Conservation (phyloP, 352 stramenopile genomes). For the Phytophthora nicotianae region DNA sequence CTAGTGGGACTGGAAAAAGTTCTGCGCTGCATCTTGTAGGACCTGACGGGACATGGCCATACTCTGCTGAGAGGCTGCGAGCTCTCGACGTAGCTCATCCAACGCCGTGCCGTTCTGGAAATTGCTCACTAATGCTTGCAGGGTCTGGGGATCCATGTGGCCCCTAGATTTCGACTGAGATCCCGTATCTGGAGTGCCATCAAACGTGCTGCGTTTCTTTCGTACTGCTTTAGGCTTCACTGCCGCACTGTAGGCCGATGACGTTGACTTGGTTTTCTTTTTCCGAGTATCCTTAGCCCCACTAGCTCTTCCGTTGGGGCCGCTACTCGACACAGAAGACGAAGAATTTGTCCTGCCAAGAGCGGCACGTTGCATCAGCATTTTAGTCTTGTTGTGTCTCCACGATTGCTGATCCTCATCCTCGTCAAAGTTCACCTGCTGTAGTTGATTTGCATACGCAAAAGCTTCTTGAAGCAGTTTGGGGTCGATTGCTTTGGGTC, state of each 20-base stretch:
- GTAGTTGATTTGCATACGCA: conserved; percentile 67
- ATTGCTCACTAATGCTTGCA: conserved; percentile 75
- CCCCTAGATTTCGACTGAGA: conserved; percentile 22
- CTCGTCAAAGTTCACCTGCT: conserved; percentile 50
- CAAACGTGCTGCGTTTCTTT: conserved; percentile 33
- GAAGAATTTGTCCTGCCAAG: conserved; percentile 31
- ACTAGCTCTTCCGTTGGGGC: conserved; percentile 1
- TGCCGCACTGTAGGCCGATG: conserved; percentile 38
- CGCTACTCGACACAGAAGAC: conserved; percentile 26
- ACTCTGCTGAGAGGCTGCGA: conserved; percentile 72
- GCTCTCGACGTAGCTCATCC: conserved; percentile 66
- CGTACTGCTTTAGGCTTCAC: conserved; percentile 45
- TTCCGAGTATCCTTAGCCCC: conserved; percentile 30
- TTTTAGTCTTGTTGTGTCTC: conserved; percentile 28
- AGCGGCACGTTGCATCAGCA: conserved; percentile 25
- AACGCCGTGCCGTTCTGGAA: conserved; percentile 73
- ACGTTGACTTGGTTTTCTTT: conserved; percentile 37
- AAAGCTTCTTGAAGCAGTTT: conserved; percentile 79
- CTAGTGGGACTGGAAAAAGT: conserved; percentile 60
- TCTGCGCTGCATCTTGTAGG: conserved; percentile 70
- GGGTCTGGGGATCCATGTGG: conserved; percentile 60
- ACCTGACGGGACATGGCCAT: conserved; percentile 65
- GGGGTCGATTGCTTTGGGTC: conserved; percentile 54
- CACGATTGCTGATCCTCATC: conserved; percentile 34
- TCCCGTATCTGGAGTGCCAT: conserved; percentile 15